Conservation (phyloP, 495 filamentous ascomycete genomes). For the Physcia stellaris region DNA sequence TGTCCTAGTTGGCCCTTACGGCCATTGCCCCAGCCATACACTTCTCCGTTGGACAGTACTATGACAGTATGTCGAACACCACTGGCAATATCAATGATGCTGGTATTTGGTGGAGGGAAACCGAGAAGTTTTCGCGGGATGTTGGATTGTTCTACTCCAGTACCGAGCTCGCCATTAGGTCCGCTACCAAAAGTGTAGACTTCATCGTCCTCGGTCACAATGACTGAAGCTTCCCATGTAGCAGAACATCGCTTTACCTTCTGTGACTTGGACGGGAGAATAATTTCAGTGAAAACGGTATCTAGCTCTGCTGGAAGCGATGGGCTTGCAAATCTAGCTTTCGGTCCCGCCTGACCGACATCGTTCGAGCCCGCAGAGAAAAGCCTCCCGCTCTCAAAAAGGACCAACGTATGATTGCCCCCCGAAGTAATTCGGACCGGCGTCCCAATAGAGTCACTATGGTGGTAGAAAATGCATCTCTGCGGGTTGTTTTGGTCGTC, state of each 20-base stretch:
- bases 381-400: slow-evolving; percentile 41
- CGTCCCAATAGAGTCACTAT: slow-evolving; percentile 3
- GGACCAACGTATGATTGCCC: slow-evolving; percentile 76
- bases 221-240: slow-evolving; percentile 59
- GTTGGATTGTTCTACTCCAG: slow-evolving; percentile 26
- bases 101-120: slow-evolving; percentile 44
- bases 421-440: slow-evolving; percentile 47
- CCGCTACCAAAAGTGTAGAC: slow-evolving; percentile 54
- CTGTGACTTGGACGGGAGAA: slow-evolving; percentile 6
- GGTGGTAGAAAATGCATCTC: slow-evolving; percentile 24
- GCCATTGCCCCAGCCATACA: slow-evolving; percentile 79
- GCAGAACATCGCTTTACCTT: slow-evolving; percentile 38
- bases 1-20: slow-evolving; percentile 73
- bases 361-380: slow-evolving; percentile 49
- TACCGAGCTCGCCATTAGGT: slow-evolving; percentile 57
- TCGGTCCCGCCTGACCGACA: slow-evolving; percentile 31
- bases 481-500: slow-evolving; percentile 61
- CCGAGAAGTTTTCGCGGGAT: slow-evolving; percentile 25
- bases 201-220: slow-evolving; percentile 33
- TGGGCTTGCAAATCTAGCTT: no score
- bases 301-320: not conserved
- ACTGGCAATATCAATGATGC: slow-evolving; percentile 45
- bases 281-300: slow-evolving; percentile 8
- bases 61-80: slow-evolving; percentile 66
- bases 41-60: slow-evolving; percentile 58